Evolutionary conservation across 768 basidiomycete genomes (phyloP).

Genomic region (Lanmaoa pseudosensibilis): DNA sequence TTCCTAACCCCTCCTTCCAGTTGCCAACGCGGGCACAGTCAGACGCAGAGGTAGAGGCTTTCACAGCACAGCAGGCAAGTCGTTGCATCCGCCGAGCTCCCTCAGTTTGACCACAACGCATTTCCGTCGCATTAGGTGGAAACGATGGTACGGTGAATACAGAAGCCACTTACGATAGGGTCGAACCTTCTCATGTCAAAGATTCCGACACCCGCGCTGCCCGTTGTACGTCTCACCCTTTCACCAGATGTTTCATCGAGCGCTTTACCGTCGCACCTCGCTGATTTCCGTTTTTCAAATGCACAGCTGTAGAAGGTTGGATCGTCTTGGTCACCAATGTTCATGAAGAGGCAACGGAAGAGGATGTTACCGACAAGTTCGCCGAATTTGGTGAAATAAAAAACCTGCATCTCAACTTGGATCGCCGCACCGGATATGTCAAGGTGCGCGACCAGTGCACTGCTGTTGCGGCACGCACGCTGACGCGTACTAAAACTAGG

Average conservation of each 20-base stretch:
- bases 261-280: neutral
- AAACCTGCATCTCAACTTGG: conserved; percentile 95
- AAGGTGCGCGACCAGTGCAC: conserved; percentile 59
- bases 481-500: conserved; percentile 47
- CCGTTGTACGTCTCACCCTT: conserved; percentile 59
- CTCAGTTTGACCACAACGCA: conserved; percentile 10
- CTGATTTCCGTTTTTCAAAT: conserved; percentile 13
- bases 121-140: conserved; percentile 44
- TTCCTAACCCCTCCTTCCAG: conserved; percentile 29
- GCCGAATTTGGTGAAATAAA: conserved; percentile 97
- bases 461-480: neutral
- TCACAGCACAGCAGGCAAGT: conserved; percentile 62
- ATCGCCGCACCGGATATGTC: conserved; percentile 96
- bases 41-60: conserved; percentile 84
- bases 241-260: conserved; percentile 7
- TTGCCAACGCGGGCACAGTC: conserved; percentile 65
- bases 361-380: conserved; percentile 95
- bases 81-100: conserved; percentile 8
- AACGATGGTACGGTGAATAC: conserved; percentile 57
- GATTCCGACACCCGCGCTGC: conserved; percentile 79
- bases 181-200: conserved; percentile 65
- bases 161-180: conserved; percentile 78
- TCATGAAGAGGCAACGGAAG: conserved; percentile 97
- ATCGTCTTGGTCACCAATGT: conserved; percentile 96
- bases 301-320: conserved; percentile 95